These are phyloP conservation scores for Amauroascus niger DNA, from an alignment of 2,329 filamentous ascomycete species.

Conservation along the genomic window DNA sequence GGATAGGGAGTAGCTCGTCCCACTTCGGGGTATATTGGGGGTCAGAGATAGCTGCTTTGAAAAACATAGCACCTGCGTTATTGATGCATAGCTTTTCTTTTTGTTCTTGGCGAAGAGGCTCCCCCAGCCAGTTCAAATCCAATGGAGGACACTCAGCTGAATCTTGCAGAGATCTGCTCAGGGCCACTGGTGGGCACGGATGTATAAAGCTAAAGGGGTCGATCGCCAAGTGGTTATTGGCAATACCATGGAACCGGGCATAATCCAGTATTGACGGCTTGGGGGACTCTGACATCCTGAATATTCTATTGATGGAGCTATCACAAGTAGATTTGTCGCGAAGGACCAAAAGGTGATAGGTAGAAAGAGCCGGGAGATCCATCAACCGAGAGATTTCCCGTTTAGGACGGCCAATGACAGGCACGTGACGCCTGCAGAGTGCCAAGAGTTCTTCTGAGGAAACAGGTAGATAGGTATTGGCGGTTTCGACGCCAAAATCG, in stretches of 20 bases:
- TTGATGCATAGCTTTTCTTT: constrained; percentile 30
- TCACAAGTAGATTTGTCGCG: not conserved
- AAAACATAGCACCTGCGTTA: constrained; percentile 24
- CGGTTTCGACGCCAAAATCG: too few relatives aligned
- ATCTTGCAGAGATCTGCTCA: constrained; percentile 11
- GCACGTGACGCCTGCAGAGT: not conserved
- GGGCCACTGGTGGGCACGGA: not conserved
- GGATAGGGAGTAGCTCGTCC: constrained; percentile 19
- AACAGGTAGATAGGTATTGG: too few relatives aligned
- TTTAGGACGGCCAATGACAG: not conserved
- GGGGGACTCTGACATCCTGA: constrained; percentile 16
- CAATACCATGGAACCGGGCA: constrained; percentile 39
- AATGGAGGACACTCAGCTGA: constrained; percentile 19
- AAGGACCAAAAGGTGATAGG: not conserved
- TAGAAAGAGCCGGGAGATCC: not conserved
- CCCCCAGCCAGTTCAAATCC: constrained; percentile 12
- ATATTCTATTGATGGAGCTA: not conserved
- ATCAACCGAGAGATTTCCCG: not conserved
- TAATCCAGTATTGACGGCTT: constrained; percentile 40
- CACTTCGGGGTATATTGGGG: constrained; percentile 9
- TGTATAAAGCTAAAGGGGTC: constrained; percentile 21
- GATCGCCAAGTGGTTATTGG: constrained; percentile 28
- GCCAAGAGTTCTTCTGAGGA: too few relatives aligned
- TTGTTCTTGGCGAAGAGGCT: not conserved
- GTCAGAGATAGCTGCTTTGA: constrained; percentile 23